Evolutionary conservation across 257 asterid species (phyloP).

Genomic region (Leonotis leonurus): DNA sequence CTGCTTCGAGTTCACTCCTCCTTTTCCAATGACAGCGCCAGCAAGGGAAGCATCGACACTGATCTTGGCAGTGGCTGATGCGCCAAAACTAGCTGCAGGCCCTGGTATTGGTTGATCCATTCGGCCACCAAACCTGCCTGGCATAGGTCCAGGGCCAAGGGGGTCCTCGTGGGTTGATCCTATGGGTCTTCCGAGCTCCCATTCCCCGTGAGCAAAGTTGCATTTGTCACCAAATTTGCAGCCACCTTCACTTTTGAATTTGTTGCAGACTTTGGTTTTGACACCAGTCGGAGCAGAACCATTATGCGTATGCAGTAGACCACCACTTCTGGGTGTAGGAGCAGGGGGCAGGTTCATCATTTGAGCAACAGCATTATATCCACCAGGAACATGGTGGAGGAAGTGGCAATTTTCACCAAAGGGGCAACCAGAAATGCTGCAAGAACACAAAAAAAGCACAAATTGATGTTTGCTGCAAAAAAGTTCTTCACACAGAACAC

Average conservation of each 20-base stretch:
- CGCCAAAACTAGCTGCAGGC: constrained; percentile 64
- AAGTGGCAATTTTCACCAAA: constrained; percentile 90
- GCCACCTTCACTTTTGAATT: constrained; percentile 69
- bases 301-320: constrained; percentile 30
- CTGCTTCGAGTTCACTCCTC: constrained; percentile 88
- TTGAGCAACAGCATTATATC: constrained; percentile 77
- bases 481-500: background rate
- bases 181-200: constrained; percentile 70
- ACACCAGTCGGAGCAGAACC: constrained; percentile 44
- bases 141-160: constrained; percentile 32
- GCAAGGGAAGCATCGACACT: constrained; percentile 78
- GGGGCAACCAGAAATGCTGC: constrained; percentile 61
- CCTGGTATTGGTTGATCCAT: constrained; percentile 41
- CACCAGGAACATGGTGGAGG: constrained; percentile 85
- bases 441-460: background rate
- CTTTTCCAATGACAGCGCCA: constrained; percentile 89
- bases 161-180: constrained; percentile 50
- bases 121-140: constrained; percentile 40
- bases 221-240: constrained; percentile 90
- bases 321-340: constrained; percentile 41
- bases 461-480: background rate
- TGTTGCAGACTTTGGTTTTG: constrained; percentile 75
- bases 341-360: constrained; percentile 70
- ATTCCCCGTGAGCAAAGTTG: constrained; percentile 90
- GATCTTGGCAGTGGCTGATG: constrained; percentile 73